These are phyloP conservation scores for Kregervanrija delftensis DNA, from an alignment of 805 yeast species.

Conservation along the genomic window DNA sequence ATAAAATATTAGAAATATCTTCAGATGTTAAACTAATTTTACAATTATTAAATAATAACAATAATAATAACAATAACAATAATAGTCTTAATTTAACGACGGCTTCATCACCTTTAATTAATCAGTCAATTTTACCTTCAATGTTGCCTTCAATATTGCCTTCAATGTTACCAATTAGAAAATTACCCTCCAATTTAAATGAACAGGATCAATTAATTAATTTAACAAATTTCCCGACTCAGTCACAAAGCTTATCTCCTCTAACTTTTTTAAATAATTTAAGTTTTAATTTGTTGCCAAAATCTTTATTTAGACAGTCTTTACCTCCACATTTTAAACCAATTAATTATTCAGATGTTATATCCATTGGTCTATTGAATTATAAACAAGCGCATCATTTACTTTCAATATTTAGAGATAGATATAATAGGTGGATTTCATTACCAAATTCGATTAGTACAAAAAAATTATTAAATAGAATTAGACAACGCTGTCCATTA, in stretches of 20 bases:
- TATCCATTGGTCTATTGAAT: slow-evolving; percentile 43
- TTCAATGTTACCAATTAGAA: no score
- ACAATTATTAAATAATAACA: no score
- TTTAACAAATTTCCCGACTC: slow-evolving; percentile 4
- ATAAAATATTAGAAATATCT: no score
- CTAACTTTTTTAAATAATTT: slow-evolving; percentile 1
- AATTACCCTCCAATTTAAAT: no score
- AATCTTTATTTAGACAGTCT: slow-evolving; percentile 1
- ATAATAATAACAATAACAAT: no score
- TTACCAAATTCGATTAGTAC: slow-evolving; percentile 51
- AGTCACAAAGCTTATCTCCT: slow-evolving; percentile 4
- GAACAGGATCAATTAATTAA: neutral
- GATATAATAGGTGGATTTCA: slow-evolving; percentile 75
- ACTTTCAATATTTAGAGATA: slow-evolving; percentile 51
- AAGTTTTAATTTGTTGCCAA: neutral
- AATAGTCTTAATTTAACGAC: no score
- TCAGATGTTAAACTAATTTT: no score
- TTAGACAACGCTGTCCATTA: slow-evolving; percentile 49
- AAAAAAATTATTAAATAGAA: slow-evolving; percentile 39
- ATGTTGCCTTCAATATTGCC: no score
- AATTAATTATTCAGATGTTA: slow-evolving; percentile 33
- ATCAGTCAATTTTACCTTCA: no score
- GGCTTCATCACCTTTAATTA: no score
- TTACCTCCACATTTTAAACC: slow-evolving; percentile 7
- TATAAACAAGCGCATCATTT: slow-evolving; percentile 41